These are phyloP conservation scores for Halophytophthora polymorphica DNA, from an alignment of 352 stramenopile species.

Conservation along the genomic window DNA sequence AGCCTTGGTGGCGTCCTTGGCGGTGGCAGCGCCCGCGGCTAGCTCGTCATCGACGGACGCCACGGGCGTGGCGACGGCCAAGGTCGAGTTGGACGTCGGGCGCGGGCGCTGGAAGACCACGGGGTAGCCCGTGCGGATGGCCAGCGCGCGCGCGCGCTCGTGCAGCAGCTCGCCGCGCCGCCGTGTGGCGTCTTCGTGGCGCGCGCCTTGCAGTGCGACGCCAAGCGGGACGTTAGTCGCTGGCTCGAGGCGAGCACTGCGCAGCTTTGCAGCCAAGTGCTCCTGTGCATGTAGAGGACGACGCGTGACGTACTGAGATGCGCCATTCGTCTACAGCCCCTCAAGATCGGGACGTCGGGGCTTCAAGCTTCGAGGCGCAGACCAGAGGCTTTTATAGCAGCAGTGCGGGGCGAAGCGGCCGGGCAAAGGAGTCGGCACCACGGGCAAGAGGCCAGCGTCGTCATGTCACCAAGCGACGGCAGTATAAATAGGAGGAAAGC, in stretches of 20 bases:
- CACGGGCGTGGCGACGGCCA: too few species aligned
- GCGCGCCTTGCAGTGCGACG: conserved; percentile 33
- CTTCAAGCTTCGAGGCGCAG: too few species aligned
- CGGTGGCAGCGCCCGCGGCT: not conserved
- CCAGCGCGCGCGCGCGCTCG: conserved; percentile 43
- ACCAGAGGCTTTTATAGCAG: too few species aligned
- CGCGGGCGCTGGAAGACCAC: conserved; percentile 25
- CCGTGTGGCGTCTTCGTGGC: conserved; percentile 49
- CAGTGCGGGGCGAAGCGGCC: too few species aligned
- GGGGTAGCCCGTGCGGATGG: conserved; percentile 42
- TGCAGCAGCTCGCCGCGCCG: conserved; percentile 44
- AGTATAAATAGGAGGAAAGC: too few species aligned
- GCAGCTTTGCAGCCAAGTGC: too few species aligned
- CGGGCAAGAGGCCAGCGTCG: too few species aligned
- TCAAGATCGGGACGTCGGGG: too few species aligned
- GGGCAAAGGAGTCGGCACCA: too few species aligned
- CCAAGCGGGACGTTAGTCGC: not conserved
- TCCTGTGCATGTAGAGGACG: not conserved
- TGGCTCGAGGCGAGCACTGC: too few species aligned
- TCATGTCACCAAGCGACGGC: too few species aligned
- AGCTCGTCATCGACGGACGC: not conserved
- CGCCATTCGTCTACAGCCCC: conserved; percentile 27
- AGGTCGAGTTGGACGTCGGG: conserved; percentile 1
- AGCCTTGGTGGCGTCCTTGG: not conserved
- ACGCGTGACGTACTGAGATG: conserved; percentile 30